Base-by-base conservation (phyloP, 164 flowering plant genomes). In the Magnolia kwangsiensis region DNA sequence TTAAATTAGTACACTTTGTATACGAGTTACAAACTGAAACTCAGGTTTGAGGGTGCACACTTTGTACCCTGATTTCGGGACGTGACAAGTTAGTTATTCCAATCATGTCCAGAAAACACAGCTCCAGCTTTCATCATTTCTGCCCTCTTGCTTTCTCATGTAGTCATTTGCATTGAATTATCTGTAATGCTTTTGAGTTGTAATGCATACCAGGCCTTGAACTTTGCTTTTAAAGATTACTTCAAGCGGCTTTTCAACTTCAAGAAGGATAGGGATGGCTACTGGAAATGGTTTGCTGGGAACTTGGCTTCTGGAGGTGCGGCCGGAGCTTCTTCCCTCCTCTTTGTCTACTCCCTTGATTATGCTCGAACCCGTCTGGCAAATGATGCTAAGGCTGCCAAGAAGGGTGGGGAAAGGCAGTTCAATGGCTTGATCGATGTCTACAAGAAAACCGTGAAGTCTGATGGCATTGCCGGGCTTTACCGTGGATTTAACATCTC, bases 221-320 rank as follows among this genome's bases (percentile, higher is more conserved):
- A 77, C 75, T 77, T 77, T 72, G 79, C 79, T 11, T 77, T 77
- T 64, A 77, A 77, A 71, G 79, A 77, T 64, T 77, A 77, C 75
- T 77, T 77, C 63, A 77, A 77, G 79, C 45, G 79, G 11, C 75
- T 72, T 8, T 77, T 77, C 79, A 77, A 77, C 75, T 77, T 77
- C 45, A 77, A 77, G 75, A 77, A 77, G 63, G 78, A 76, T 31
- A 71, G 20, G 61, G 77, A 75, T 68, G 74, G 74, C 49, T 77
- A 77, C 65, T 77, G 79, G 79, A 77, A 77, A 64, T 77, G 79
- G 79, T 77, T 77, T 77, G 79, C 79, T 72, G 79, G 79, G 3
- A 77, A 77, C 79, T 72, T 77, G 79, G 79, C 75, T 21, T 77
- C 79, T 18, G 79, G 79, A 70, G 79, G 79, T 23, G 75, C 71